phyloP scores from a whole-genome alignment of 192 early-diverging fungal species.

The Lunasporangiospora selenospora region DNA sequence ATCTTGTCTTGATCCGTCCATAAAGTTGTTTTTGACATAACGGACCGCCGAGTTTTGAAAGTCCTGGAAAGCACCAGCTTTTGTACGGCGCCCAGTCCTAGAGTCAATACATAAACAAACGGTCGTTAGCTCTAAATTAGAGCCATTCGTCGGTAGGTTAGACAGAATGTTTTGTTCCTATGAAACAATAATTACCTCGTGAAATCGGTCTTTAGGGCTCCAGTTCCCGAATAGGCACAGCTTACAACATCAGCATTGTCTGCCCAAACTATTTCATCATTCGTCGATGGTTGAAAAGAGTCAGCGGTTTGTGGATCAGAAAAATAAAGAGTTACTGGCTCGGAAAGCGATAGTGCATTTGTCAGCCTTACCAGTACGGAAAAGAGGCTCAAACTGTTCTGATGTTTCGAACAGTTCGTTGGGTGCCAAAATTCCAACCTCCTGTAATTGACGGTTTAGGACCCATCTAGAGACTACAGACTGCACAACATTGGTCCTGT shows the following conservation, averaged over 20 bases:
- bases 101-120: no score
- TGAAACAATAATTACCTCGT: conserved; percentile 63
- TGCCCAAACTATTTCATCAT: conserved; percentile 91
- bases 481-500: conserved; percentile 99
- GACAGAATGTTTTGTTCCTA: neutral
- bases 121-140: no score
- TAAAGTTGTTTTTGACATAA: conserved; percentile 94
- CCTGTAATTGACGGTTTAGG: conserved; percentile 76
- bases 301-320: no score
- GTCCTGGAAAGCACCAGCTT: conserved; percentile 81
- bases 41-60: conserved; percentile 80
- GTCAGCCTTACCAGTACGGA: conserved; percentile 81
- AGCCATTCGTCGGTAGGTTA: neutral
- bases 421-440: conserved; percentile 64
- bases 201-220: conserved; percentile 97
- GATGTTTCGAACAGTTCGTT: conserved; percentile 69
- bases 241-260: conserved; percentile 96
- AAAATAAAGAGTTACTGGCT: no score
- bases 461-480: conserved; percentile 82
- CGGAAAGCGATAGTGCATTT: no score
- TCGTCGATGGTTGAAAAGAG: no score
- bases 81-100: conserved; percentile 88
- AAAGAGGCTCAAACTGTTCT: conserved; percentile 71
- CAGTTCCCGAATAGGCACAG: conserved; percentile 92
- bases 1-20: conserved; percentile 94